Percentiles rank a stretch among this genome's conserved stretches.
These are phyloP conservation scores for Phaeosphaeriaceae sp. DNA, from an alignment of 2,329 filamentous ascomycete genomes.

Conservation along the genomic window DNA sequence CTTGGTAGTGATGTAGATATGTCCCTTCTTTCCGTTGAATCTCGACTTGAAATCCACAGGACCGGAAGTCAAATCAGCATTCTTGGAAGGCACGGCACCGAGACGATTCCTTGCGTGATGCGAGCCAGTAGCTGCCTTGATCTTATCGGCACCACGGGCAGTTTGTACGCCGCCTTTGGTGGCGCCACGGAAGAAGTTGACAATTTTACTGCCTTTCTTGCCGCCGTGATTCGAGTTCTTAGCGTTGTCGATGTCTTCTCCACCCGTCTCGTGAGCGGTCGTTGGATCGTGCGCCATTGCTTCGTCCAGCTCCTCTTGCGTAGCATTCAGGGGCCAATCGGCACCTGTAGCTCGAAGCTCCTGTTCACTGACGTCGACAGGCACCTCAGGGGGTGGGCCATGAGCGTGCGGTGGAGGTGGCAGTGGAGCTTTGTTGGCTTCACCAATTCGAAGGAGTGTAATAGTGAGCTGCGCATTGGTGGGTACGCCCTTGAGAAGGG, in stretches of 20 bases:
- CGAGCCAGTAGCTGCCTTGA: constrained; percentile 70
- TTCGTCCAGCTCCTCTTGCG: constrained; percentile 68
- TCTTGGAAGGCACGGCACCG: constrained; percentile 66
- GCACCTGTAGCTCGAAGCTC: constrained; percentile 61
- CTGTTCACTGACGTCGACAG: constrained; percentile 57
- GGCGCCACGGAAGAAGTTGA: constrained; percentile 72
- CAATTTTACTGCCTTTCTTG: constrained; percentile 58
- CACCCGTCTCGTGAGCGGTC: constrained; percentile 57
- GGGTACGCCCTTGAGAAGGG: constrained; percentile 79
- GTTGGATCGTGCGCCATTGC: constrained; percentile 61
- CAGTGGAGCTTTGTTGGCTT: constrained; percentile 79
- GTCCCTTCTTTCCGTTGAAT: constrained; percentile 73
- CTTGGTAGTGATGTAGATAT: constrained; percentile 72
- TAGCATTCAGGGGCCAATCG: constrained; percentile 66
- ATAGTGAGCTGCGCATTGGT: constrained; percentile 86
- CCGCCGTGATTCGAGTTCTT: constrained; percentile 54
- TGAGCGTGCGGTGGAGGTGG: constrained; percentile 63
- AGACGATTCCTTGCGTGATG: constrained; percentile 72
- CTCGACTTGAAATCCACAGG: constrained; percentile 80
- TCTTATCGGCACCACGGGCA: constrained; percentile 72
- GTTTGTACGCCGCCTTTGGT: constrained; percentile 77
- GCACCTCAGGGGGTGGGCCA: constrained; percentile 56
- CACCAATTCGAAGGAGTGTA: constrained; percentile 81
- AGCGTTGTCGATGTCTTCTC: constrained; percentile 60
- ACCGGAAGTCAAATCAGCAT: constrained; percentile 60